phyloP scores from a whole-genome alignment of 2,329 filamentous ascomycete species.

The Thielaviopsis cerberus region DNA sequence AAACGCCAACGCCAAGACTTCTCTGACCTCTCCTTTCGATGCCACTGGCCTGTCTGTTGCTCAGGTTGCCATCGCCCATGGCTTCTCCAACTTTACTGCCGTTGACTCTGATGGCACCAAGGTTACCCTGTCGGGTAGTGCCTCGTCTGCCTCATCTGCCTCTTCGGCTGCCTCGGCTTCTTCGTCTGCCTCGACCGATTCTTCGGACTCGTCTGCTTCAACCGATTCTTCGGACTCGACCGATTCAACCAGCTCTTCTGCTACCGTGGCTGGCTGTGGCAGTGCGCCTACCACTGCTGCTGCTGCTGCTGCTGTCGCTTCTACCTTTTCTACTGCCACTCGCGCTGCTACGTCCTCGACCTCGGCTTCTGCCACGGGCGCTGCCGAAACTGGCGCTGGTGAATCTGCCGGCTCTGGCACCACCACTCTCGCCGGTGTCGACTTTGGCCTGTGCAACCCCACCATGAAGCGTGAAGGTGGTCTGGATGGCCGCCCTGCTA shows the following conservation, averaged over 20 bases:
- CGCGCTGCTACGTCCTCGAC: conserved; percentile 11
- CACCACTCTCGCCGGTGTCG: conserved; percentile 21
- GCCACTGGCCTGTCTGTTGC: conserved; percentile 47
- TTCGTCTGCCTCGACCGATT: not conserved
- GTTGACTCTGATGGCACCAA: conserved; percentile 18
- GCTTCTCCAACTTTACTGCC: conserved; percentile 42
- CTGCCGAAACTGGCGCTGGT: conserved; percentile 18
- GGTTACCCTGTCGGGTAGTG: conserved; percentile 18
- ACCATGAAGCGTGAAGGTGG: conserved; percentile 43
- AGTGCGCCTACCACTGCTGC: conserved; percentile 3
- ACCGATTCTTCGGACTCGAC: too few species aligned
- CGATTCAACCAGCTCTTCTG: not conserved
- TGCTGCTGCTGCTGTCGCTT: too few species aligned
- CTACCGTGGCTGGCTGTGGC: conserved; percentile 7
- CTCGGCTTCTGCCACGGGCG: conserved; percentile 10
- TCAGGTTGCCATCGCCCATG: conserved; percentile 40
- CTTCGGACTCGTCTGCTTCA: too few species aligned
- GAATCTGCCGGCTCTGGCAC: conserved; percentile 12
- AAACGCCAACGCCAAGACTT: conserved; percentile 40
- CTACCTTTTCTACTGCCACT: conserved; percentile 12
- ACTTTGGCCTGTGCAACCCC: conserved; percentile 36
- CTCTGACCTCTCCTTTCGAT: conserved; percentile 33
- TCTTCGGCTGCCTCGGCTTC: not conserved
- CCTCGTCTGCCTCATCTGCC: conserved; percentile 4
- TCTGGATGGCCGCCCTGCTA: conserved; percentile 33